Conservation (phyloP, 352 stramenopile species). For the Blastocystis sp. region DNA sequence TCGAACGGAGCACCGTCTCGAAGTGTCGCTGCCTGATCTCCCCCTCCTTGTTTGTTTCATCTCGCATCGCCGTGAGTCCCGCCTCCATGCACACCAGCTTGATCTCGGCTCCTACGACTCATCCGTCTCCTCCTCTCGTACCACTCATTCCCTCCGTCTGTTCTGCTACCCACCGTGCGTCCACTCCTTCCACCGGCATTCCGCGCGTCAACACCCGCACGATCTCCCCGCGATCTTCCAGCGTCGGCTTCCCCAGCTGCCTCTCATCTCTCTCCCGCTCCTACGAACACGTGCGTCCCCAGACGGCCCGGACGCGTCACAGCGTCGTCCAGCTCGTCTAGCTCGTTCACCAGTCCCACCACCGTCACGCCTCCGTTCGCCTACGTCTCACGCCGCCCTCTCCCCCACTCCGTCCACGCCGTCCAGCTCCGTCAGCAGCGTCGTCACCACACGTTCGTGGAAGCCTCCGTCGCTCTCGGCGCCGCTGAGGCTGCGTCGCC, state of each 20-base stretch:
- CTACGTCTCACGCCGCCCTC: background rate
- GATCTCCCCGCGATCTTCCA: slow-evolving; percentile 64
- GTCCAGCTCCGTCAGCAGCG: slow-evolving; percentile 5
- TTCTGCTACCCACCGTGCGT: slow-evolving; percentile 62
- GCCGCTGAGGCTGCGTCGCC: background rate
- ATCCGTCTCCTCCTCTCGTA: background rate
- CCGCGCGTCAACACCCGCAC: slow-evolving; percentile 65
- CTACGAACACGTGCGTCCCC: slow-evolving; percentile 66
- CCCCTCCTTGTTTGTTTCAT: background rate
- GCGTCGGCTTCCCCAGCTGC: slow-evolving; percentile 64
- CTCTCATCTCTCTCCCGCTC: slow-evolving; percentile 61
- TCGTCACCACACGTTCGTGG: slow-evolving; percentile 37
- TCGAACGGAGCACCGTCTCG: background rate
- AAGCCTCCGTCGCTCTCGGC: slow-evolving; percentile 12
- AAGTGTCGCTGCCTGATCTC: background rate
- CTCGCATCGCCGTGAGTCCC: background rate
- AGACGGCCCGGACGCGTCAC: slow-evolving; percentile 67
- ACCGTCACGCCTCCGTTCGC: slow-evolving; percentile 19
- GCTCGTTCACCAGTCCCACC: background rate
- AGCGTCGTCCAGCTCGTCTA: slow-evolving; percentile 29
- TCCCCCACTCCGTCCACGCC: background rate
- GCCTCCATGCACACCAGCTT: background rate
- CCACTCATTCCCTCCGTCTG: slow-evolving; percentile 50
- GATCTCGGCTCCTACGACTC: background rate
- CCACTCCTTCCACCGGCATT: slow-evolving; percentile 67